Conservation (phyloP, 768 basidiomycete genomes). For the Heimioporus sp. region DNA sequence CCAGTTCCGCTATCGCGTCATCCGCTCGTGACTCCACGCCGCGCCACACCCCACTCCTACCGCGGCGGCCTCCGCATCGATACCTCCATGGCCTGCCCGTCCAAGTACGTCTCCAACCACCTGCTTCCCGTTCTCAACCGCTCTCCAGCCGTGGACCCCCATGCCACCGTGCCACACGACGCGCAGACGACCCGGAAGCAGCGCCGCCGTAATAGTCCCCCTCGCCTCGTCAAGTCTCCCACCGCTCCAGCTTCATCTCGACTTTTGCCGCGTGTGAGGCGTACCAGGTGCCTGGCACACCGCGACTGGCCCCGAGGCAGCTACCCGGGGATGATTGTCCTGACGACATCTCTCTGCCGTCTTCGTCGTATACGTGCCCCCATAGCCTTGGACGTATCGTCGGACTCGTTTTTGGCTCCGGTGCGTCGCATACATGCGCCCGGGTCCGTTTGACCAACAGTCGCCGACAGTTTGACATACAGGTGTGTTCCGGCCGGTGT, state of each 20-base stretch:
- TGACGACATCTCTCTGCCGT: too few species aligned
- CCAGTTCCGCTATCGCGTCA: conserved; percentile 35
- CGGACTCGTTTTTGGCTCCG: conserved; percentile 11
- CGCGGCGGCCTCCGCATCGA: conserved; percentile 46
- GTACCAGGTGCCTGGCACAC: conserved; percentile 23
- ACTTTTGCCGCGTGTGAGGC: neutral
- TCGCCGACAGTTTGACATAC: too few species aligned
- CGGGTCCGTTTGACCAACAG: neutral
- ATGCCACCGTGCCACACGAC: neutral
- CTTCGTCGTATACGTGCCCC: too few species aligned
- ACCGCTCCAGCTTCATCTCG: too few species aligned
- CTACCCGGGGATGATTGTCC: conserved; percentile 23
- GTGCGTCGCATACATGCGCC: conserved; percentile 13
- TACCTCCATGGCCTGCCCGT: conserved; percentile 37
- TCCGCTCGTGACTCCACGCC: conserved; percentile 40
- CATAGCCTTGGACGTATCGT: conserved; percentile 13
- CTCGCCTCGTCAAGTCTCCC: conserved; percentile 5
- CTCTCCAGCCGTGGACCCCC: conserved; percentile 22
- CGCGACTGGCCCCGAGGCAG: conserved; percentile 21
- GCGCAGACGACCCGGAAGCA: conserved; percentile 13
- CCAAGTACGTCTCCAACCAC: conserved; percentile 34
- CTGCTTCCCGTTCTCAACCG: conserved; percentile 15
- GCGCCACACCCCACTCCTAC: conserved; percentile 48
- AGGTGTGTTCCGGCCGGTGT: conserved; percentile 17
- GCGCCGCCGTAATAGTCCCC: neutral